Conservation (phyloP, 768 basidiomycete genomes). For the Lactarius vividus region DNA sequence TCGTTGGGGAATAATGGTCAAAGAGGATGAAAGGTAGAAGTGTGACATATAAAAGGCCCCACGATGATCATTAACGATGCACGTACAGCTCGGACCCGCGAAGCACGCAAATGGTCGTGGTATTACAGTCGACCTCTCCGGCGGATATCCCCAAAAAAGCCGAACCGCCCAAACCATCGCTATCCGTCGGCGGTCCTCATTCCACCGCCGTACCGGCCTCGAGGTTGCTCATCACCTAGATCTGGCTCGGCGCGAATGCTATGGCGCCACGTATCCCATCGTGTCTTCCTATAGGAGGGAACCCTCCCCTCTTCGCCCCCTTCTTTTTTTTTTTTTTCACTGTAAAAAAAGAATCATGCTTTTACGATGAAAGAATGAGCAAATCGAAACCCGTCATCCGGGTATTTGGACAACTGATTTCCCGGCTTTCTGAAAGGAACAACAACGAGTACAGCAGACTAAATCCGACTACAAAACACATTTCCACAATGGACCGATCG, state of each 20-base stretch:
- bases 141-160: slow-evolving; percentile 20
- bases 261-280: slow-evolving; percentile 10
- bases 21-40: neutral
- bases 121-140: slow-evolving; percentile 3
- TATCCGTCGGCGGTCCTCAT: slow-evolving; percentile 18
- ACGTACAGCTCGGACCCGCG: slow-evolving; percentile 15
- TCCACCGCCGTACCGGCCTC: slow-evolving; percentile 21
- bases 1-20: slow-evolving; percentile 23
- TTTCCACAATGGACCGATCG: neutral
- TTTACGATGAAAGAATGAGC: neutral
- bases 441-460: neutral
- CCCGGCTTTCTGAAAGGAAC: neutral
- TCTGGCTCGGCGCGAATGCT: neutral
- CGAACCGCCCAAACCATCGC: neutral
- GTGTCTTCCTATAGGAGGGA: neutral
- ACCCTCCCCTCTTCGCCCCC: neutral
- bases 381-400: neutral
- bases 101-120: neutral
- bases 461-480: neutral
- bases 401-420: slow-evolving; percentile 7
- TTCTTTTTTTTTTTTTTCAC: neutral
- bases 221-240: slow-evolving; percentile 9
- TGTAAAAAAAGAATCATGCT: neutral
- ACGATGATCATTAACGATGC: slow-evolving; percentile 18
- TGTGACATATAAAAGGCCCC: slow-evolving; percentile 26